phyloP scores from a whole-genome alignment of 2,329 filamentous ascomycete species.

The Ustilaginoidea virens region DNA sequence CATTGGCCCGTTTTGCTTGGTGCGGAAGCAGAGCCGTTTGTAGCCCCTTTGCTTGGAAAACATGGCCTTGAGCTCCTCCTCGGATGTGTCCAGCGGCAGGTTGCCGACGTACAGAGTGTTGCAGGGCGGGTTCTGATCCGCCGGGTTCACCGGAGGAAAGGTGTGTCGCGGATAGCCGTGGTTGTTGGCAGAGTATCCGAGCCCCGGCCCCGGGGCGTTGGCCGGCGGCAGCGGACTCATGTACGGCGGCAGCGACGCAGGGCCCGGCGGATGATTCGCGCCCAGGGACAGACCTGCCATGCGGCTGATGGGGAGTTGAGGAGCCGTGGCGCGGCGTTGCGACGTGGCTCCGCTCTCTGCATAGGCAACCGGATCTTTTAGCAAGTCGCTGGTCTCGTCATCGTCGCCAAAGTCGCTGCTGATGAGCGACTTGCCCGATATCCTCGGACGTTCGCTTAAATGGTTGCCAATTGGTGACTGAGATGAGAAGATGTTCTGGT shows the following conservation, averaged over 20 bases:
- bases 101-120: constrained; percentile 99
- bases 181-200: constrained; percentile 21
- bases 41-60: constrained; percentile 92
- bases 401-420: constrained; percentile 48
- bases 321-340: constrained; percentile 53
- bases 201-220: constrained; percentile 20
- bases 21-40: constrained; percentile 86
- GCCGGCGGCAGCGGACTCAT: constrained; percentile 39
- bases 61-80: constrained; percentile 86
- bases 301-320: constrained; percentile 52
- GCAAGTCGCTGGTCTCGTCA: constrained; percentile 56
- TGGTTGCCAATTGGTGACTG: constrained; percentile 60
- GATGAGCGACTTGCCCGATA: constrained; percentile 57
- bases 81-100: constrained; percentile 77
- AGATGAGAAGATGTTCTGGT: constrained; percentile 53
- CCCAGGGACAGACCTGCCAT: constrained; percentile 59
- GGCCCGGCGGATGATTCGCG: constrained; percentile 35
- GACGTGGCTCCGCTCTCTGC: constrained; percentile 39
- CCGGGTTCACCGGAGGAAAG: constrained; percentile 79
- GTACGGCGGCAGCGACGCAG: constrained; percentile 37
- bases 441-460: constrained; percentile 42
- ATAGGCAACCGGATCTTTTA: constrained; percentile 57
- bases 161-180: constrained; percentile 46
- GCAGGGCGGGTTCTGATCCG: constrained; percentile 92
- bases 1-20: constrained; percentile 93